Base-by-base conservation (phyloP, 257 asterid species). In the Salvia splendens region DNA sequence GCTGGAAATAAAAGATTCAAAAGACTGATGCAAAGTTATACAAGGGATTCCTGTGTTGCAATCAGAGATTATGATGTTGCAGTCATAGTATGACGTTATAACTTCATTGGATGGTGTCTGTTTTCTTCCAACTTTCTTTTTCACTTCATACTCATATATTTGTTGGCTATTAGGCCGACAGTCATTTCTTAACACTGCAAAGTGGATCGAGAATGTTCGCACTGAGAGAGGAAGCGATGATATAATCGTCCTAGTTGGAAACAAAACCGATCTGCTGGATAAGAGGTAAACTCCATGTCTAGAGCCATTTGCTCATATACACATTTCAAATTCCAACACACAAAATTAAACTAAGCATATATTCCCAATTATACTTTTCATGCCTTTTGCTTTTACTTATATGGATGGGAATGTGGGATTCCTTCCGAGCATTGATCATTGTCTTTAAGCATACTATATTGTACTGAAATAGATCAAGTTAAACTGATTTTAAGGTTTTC, bases 181-280 rank as follows among this genome's bases (percentile, higher is more conserved):
- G 47, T 84, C 97, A 48, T 89, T 89, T 78, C 86, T 87, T 38
- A 89, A 87, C 84, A 89, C 97, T 65, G 82, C 94, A 72, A 90
- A 87, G 80, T 89, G 95, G 97, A 86, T 87, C 51, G 95, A 90
- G 80, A 95, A 90, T 79, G 97, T 90, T 69, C 95, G 97, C 67
- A 81, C 95, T 61, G 97, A 90, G 85, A 79, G 97, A 81, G 95
- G 97, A 69, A 90, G 95, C 66, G 95, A 90, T 61, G 97, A 87
- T 60, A 90, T 90, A 58, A 85, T 90, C 74, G 97, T 87, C 64
- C 81, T 90, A 59, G 97, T 90, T 66, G 97, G 97, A 59, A 90
- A 90, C 83, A 90, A 90, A 80, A 90, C 95, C 73, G 97, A 90
- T 78, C 86, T 90, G 64, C 95, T 90, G 72, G 97, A 90, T 61